phyloP scores from a whole-genome alignment of 768 basidiomycete species.

The Trametes cubensis region DNA sequence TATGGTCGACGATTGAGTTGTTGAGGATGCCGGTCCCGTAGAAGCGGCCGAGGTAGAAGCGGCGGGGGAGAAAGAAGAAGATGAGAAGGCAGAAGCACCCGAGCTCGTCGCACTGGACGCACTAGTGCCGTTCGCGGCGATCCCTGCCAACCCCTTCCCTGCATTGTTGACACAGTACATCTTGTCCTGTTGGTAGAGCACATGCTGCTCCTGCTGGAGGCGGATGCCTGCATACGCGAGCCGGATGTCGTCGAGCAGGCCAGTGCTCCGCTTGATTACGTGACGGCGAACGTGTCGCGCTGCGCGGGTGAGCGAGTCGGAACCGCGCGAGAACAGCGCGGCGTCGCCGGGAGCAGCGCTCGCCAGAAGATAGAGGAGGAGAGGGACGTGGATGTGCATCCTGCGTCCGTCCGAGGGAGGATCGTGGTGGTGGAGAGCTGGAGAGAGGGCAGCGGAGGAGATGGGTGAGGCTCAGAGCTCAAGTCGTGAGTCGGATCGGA shows the following conservation, averaged over 20 bases:
- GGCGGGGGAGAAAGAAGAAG: background rate
- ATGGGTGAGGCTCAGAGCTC: background rate
- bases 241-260: constrained; percentile 69
- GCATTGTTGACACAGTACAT: constrained; percentile 27
- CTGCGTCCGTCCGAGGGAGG: constrained; percentile 10
- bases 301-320: constrained; percentile 44
- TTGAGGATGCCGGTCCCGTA: background rate
- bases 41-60: constrained; percentile 3
- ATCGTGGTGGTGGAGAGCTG: constrained; percentile 1
- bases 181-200: constrained; percentile 18
- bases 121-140: constrained; percentile 16
- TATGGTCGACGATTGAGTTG: constrained; percentile 5
- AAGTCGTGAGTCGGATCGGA: constrained; percentile 4
- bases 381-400: constrained; percentile 33
- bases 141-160: constrained; percentile 13
- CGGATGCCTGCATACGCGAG: constrained; percentile 61
- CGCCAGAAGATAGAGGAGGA: constrained; percentile 38
- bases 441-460: background rate
- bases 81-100: constrained; percentile 9
- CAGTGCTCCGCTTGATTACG: constrained; percentile 60
- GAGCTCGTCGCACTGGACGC: constrained; percentile 41
- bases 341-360: constrained; percentile 35
- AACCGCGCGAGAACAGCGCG: constrained; percentile 29
- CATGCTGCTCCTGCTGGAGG: constrained; percentile 28
- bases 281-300: constrained; percentile 53